Evolutionary conservation across 192 early-diverging fungal species (phyloP).

Genomic region (Podila epicladia): DNA sequence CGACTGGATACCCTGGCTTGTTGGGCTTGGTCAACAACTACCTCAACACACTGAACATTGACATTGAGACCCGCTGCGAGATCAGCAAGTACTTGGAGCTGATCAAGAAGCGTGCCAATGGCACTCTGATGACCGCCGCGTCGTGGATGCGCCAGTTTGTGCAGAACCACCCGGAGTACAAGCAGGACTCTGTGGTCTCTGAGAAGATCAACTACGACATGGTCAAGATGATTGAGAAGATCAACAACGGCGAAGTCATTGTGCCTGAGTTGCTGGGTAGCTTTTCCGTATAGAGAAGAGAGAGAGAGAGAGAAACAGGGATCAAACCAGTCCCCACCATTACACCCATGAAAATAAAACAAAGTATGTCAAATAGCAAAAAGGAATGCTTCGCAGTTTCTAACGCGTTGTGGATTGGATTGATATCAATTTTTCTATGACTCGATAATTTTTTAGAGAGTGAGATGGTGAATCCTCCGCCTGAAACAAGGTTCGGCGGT

Average conservation of each 20-base stretch:
- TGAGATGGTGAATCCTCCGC: no score
- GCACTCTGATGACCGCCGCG: constrained; percentile 86
- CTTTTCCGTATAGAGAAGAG: constrained; percentile 31
- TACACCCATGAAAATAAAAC: not conserved
- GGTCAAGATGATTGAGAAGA: constrained; percentile 65
- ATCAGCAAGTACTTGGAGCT: constrained; percentile 83
- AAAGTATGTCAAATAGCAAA: not conserved
- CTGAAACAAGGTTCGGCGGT: not conserved
- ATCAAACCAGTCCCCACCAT: not conserved
- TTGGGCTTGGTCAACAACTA: constrained; percentile 87
- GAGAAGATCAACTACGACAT: constrained; percentile 90
- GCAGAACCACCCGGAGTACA: constrained; percentile 85
- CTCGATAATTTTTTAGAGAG: no score
- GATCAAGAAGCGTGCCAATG: constrained; percentile 83
- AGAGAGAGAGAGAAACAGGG: not conserved
- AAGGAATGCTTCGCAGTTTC: not conserved
- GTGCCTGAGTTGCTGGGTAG: constrained; percentile 61
- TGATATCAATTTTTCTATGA: no score
- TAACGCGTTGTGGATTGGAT: no score
- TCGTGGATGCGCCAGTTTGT: constrained; percentile 94
- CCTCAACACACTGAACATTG: constrained; percentile 78
- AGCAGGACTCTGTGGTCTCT: constrained; percentile 88
- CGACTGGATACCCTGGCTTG: constrained; percentile 80
- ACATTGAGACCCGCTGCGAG: constrained; percentile 70
- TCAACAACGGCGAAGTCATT: constrained; percentile 61